Evolutionary conservation across 768 basidiomycete species (phyloP).

Genomic region (Rubroboletus satanas): DNA sequence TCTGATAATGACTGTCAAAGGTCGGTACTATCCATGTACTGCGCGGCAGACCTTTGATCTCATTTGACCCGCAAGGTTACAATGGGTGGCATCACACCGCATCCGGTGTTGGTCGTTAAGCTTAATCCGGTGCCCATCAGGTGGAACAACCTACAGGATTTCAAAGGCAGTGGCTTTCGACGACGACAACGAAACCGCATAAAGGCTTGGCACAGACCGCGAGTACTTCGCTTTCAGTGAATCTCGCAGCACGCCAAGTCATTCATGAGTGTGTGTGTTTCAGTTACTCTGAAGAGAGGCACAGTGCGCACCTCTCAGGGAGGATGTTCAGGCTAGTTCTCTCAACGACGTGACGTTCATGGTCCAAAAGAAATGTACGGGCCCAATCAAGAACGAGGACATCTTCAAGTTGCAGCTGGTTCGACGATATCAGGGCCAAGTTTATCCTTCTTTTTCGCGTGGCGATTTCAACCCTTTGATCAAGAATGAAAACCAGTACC

Average conservation of each 20-base stretch:
- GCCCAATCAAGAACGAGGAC: not conserved
- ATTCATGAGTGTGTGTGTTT: too few relatives aligned
- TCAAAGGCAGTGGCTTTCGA: not conserved
- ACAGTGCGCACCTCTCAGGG: too few relatives aligned
- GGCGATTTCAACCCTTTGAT: not conserved
- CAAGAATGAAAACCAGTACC: not conserved
- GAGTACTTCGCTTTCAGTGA: too few relatives aligned
- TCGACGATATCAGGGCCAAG: not conserved
- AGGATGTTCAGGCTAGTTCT: too few relatives aligned
- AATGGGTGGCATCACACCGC: not conserved
- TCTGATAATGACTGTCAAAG: not conserved
- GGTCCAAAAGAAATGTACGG: not conserved
- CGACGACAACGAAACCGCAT: too few relatives aligned
- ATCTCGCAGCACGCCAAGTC: too few relatives aligned
- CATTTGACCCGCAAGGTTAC: not conserved
- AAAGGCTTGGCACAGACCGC: too few relatives aligned
- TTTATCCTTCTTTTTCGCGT: too few relatives aligned
- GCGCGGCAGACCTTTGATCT: not conserved
- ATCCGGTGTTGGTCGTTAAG: not conserved
- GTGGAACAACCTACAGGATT: not conserved
- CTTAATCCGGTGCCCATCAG: not conserved
- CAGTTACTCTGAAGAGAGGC: too few relatives aligned
- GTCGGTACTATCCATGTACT: not conserved
- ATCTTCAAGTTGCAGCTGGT: not conserved
- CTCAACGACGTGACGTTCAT: not conserved